Conservation (phyloP, 176 grass and related monocot species). For the Lolium multiflorum region DNA sequence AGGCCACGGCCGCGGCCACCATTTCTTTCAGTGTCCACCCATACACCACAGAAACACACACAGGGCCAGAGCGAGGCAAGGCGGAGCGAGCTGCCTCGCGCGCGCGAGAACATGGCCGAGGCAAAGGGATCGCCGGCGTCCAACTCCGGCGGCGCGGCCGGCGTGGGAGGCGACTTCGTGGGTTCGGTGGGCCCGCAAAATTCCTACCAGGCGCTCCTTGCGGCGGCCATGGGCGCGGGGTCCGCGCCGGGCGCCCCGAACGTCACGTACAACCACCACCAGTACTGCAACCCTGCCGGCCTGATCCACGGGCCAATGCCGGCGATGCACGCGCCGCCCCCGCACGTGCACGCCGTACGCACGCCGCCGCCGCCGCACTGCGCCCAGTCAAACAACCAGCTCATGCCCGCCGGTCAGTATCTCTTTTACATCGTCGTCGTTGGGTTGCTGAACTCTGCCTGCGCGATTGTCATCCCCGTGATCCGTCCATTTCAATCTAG, state of each 20-base stretch:
- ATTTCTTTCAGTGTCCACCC: background rate
- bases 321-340: background rate
- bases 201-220: slow-evolving; percentile 28
- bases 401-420: slow-evolving; percentile 6
- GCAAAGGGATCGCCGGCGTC: slow-evolving; percentile 38
- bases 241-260: background rate
- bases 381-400: slow-evolving; percentile 34
- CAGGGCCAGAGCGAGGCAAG: background rate
- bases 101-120: slow-evolving; percentile 44
- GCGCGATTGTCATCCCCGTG: background rate
- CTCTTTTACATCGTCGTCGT: background rate
- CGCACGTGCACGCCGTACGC: background rate
- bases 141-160: background rate
- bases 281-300: slow-evolving; percentile 5
- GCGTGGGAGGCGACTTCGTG: background rate
- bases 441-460: no score
- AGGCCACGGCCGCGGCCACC: slow-evolving; percentile 2
- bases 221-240: slow-evolving; percentile 10
- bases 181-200: background rate
- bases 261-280: slow-evolving; percentile 9
- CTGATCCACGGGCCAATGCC: slow-evolving; percentile 32
- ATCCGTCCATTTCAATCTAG: slow-evolving; percentile 15
- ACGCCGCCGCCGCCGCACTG: slow-evolving; percentile 2
- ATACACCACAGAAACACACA: background rate
- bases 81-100: slow-evolving; percentile 12